Conservation (phyloP, 2,329 filamentous ascomycete genomes). For the Penicillium sp. region DNA sequence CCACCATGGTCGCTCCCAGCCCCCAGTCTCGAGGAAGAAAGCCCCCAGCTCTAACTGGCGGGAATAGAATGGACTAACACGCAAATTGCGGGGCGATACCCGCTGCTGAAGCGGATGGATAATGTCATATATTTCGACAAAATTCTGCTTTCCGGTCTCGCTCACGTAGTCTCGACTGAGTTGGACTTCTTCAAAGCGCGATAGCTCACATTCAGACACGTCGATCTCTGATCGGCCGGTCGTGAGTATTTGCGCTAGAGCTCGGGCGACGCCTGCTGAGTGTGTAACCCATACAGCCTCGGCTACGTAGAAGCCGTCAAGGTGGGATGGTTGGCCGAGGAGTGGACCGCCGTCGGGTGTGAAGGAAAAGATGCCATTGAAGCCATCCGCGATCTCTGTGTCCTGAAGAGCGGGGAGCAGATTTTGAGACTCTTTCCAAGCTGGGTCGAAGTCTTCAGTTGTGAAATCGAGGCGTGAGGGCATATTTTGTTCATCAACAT, state of each 20-base stretch:
- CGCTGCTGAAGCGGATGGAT: constrained; percentile 60
- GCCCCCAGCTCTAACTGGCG: constrained; percentile 52
- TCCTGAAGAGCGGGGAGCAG: constrained; percentile 54
- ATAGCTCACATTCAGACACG: constrained; percentile 58
- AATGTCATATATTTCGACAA: constrained; percentile 65
- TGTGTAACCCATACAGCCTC: constrained; percentile 68
- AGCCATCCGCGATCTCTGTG: constrained; percentile 56
- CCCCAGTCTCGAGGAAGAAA: constrained; percentile 58
- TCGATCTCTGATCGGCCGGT: constrained; percentile 56
- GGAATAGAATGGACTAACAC: constrained; percentile 57
- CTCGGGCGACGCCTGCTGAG: constrained; percentile 61
- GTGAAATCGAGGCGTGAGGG: constrained; percentile 63
- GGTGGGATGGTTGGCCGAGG: constrained; percentile 56
- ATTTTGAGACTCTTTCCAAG: constrained; percentile 57
- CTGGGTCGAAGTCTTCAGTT: constrained; percentile 58
- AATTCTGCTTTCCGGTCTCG: constrained; percentile 61
- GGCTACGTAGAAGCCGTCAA: constrained; percentile 63
- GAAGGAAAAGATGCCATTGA: constrained; percentile 67
- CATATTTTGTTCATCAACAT: constrained; percentile 61
- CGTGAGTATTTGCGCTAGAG: constrained; percentile 59
- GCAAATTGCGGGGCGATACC: constrained; percentile 57
- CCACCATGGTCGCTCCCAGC: constrained; percentile 65
- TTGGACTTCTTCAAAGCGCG: constrained; percentile 62
- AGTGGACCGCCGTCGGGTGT: constrained; percentile 63
- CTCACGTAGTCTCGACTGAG: constrained; percentile 54